Percentiles rank a stretch among this genome's conserved stretches.
Evolutionary conservation across 2,329 filamentous ascomycete genomes (phyloP).

Genomic region (Aspergillus quadrilineatus): DNA sequence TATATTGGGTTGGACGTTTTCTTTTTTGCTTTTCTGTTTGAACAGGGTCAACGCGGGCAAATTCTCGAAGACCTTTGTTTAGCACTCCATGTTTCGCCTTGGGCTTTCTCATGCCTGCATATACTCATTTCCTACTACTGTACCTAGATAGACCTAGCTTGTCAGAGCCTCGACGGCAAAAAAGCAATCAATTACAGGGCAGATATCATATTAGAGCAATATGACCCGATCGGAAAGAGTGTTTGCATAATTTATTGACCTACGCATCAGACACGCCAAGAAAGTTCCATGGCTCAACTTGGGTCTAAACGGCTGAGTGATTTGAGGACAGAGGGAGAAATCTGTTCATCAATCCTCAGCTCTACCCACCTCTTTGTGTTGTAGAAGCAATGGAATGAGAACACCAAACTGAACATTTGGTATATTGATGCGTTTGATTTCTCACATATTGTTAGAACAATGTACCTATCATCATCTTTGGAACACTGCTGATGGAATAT

Average conservation of each 20-base stretch:
- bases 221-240: background rate
- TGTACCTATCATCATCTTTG: no score
- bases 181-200: background rate
- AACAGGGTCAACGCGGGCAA: conserved; percentile 3
- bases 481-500: no score
- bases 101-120: background rate
- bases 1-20: conserved; percentile 19
- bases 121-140: background rate
- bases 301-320: no score
- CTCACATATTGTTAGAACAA: no score
- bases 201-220: background rate
- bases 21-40: conserved; percentile 22
- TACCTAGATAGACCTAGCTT: conserved; percentile 4
- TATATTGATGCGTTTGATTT: no score
- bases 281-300: no score
- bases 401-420: no score
- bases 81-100: background rate
- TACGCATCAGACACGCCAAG: background rate
- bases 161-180: background rate
- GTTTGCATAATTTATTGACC: background rate
- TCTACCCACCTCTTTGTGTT: no score
- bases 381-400: no score
- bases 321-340: no score
- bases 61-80: background rate
- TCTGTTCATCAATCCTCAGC: no score